Percentiles rank a stretch among this genome's conserved stretches.
Evolutionary conservation across 306 rosid species (phyloP).

Genomic region (Sesbania bispinosa): DNA sequence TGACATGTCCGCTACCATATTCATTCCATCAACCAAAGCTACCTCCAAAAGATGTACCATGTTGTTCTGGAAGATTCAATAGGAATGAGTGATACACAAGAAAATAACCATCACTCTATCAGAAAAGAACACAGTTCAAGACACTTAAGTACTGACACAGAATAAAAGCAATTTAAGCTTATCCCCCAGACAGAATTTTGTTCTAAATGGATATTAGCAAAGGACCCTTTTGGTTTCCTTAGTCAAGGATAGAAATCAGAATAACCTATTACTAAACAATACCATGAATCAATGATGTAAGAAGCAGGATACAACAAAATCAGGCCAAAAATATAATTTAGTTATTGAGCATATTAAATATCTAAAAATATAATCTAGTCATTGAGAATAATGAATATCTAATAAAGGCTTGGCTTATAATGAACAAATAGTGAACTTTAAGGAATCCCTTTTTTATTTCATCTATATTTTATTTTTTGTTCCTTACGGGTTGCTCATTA

Average conservation of each 20-base stretch:
- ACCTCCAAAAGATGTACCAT: conserved; percentile 74
- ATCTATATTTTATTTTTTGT: not conserved
- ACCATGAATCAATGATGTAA: not conserved
- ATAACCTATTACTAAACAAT: not conserved
- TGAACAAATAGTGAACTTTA: conserved; percentile 1
- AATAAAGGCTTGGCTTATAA: not conserved
- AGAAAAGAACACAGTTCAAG: not conserved
- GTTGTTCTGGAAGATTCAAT: conserved; percentile 59
- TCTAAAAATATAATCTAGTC: too few relatives aligned
- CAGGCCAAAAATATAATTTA: conserved; percentile 1
- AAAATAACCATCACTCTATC: not conserved
- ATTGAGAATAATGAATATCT: not conserved
- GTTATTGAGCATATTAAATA: not conserved
- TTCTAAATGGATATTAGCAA: conserved; percentile 15
- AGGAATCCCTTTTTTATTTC: not conserved
- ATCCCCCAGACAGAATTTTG: not conserved
- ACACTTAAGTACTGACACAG: not conserved
- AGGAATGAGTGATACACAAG: conserved; percentile 27
- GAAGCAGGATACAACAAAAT: conserved; percentile 3
- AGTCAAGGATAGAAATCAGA: conserved; percentile 13
- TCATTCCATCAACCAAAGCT: conserved; percentile 65
- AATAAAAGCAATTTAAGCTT: conserved; percentile 14
- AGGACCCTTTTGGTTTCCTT: not conserved
- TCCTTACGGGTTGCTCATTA: not conserved
- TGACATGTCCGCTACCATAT: conserved; percentile 42